A percentile compares a stretch with the other conserved stretches of the same genome.
Conservation (phyloP, 257 asterid species). For the Penstemon newberryi region DNA sequence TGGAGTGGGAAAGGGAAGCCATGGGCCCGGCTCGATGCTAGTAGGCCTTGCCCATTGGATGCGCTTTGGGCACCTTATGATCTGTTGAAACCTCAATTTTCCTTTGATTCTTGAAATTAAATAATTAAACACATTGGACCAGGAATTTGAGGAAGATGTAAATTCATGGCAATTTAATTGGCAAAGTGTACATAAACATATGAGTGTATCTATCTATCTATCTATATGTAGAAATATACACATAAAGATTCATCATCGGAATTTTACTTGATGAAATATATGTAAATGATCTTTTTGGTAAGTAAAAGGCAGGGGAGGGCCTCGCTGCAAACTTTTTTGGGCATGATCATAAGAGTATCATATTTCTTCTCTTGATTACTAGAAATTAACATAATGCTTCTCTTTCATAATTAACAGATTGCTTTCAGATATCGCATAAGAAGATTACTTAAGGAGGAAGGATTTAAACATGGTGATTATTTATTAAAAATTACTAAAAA, state of each 20-base stretch:
- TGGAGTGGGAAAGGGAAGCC: slow-evolving; percentile 99
- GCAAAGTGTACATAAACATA: slow-evolving; percentile 25
- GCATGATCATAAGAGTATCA: too few relatives aligned
- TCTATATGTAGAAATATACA: not conserved
- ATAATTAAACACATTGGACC: not conserved
- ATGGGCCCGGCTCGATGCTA: slow-evolving; percentile 87
- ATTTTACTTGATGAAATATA: too few relatives aligned
- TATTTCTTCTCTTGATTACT: too few relatives aligned
- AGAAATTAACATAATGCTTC: not conserved
- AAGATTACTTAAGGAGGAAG: slow-evolving; percentile 36
- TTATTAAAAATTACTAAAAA: not conserved
- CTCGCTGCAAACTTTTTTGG: too few relatives aligned
- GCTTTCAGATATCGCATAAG: not conserved
- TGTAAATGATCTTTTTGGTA: too few relatives aligned
- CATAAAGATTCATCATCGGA: slow-evolving; percentile 1
- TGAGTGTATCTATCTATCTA: slow-evolving; percentile 18
- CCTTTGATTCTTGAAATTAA: slow-evolving; percentile 64
- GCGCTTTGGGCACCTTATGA: slow-evolving; percentile 98
- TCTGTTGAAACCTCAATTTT: slow-evolving; percentile 71
- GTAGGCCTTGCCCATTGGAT: slow-evolving; percentile 84
- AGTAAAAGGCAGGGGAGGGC: too few relatives aligned
- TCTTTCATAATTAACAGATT: not conserved
- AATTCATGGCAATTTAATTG: not conserved
- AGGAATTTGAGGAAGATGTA: not conserved
- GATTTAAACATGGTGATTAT: not conserved